These are phyloP conservation scores for Cenchrus purpureus DNA, from an alignment of 176 grass and related monocot species.

Conservation along the genomic window DNA sequence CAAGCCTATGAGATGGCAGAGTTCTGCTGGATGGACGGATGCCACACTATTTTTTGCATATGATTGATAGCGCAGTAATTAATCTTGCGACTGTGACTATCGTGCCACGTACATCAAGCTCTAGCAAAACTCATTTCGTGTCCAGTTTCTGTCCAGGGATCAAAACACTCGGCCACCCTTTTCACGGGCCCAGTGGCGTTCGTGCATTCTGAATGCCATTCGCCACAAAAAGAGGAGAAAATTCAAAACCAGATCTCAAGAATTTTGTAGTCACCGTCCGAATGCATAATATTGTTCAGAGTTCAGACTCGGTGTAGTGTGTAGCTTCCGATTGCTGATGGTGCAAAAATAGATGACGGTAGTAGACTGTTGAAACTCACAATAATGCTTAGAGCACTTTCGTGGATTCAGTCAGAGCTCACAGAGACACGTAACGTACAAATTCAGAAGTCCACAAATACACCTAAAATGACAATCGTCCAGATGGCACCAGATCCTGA, in stretches of 20 bases:
- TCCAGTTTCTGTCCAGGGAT: neutral
- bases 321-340: neutral
- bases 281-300: neutral
- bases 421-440: neutral
- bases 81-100: neutral
- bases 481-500: neutral
- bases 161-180: neutral
- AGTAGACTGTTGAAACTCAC: neutral
- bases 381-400: neutral
- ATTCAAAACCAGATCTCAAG: neutral
- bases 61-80: neutral
- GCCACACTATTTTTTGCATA: neutral
- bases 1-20: neutral
- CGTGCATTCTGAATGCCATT: neutral
- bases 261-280: neutral
- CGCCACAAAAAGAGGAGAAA: neutral
- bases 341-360: neutral
- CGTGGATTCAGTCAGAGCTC: neutral
- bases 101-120: neutral
- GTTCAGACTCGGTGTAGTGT: neutral
- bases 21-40: neutral
- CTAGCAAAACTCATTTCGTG: too few relatives aligned
- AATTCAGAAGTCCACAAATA: conserved; percentile 2
- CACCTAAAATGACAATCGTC: neutral
- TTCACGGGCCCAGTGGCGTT: too few relatives aligned